Evolutionary conservation across 2,329 filamentous ascomycete species (phyloP), one percentile per base, ranked within the genome.

Genomic region (Ustulina deusta): DNA sequence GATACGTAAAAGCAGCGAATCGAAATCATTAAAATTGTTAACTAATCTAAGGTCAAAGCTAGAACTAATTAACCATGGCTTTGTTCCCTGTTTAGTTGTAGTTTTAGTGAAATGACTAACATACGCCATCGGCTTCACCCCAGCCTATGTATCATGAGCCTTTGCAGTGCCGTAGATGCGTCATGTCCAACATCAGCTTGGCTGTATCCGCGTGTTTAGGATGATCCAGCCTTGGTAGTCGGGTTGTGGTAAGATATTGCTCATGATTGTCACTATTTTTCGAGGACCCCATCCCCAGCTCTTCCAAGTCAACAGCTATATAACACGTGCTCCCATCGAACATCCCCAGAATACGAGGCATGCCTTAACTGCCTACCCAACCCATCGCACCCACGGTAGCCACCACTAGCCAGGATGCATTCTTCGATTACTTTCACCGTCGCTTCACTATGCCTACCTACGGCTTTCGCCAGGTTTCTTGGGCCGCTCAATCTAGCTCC

Each of bases 401-500:
- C 49, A 20, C 3, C 17, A n/a, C 42, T n/a, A 0, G 52, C 34
- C 56, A 58, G 22, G 20, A 67, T 69, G 67, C 59, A 40, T 32
- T 15, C n/a, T n/a, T 52, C 51, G 22, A 42, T 55, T 7, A 20
- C 38, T 25, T 11, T 65, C 27, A 58, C 32, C 13, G 9, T 59
- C 4, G 49, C 68, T 34, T 65, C 62, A 17, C 9, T 68, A 61
- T 71, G 68, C 44, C 42, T 68, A 15, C 62, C 65, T 2, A 49
- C 51, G 13, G 65, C 46, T 34, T 15, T 57, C 22, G 64, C 64
- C 13, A 48, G 69, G 42, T 74, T 76, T 60, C 69, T 76, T 4
- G 77, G 77, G 7, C 77, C 79, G 1, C 73, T 74, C 42, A 80
- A 79, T 61, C 77, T 79, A 55, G 65, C 78, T 4, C 80, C 80